These are phyloP conservation scores for Beauveria scarabaeidicola DNA, from an alignment of 2,329 filamentous ascomycete species.

Conservation along the genomic window DNA sequence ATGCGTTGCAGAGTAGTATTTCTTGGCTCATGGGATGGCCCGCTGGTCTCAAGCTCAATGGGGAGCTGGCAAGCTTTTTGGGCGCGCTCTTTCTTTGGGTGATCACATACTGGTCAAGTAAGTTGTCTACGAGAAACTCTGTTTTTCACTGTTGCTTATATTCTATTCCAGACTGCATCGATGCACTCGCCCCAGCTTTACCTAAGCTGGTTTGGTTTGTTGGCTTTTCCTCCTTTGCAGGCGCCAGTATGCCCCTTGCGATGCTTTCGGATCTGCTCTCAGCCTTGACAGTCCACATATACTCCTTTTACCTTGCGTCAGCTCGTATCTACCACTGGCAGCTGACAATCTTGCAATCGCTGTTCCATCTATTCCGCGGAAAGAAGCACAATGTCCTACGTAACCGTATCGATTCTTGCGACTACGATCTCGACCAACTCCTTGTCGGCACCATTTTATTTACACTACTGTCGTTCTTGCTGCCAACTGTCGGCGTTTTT, in stretches of 20 bases:
- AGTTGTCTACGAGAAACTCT: conserved; percentile 21
- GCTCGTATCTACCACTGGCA: conserved; percentile 99
- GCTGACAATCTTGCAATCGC: conserved; percentile 86
- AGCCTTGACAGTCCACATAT: conserved; percentile 87
- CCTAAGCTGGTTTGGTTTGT: conserved; percentile 85
- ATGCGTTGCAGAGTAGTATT: conserved; percentile 81
- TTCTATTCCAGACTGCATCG: conserved; percentile 54
- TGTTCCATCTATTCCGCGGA: conserved; percentile 97
- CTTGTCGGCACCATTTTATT: conserved; percentile 95
- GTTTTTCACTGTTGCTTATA: neutral
- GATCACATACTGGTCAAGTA: conserved; percentile 93
- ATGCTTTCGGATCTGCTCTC: conserved; percentile 92
- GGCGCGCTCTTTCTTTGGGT: conserved; percentile 97
- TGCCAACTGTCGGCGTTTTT: conserved; percentile 93
- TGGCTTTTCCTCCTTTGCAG: conserved; percentile 88
- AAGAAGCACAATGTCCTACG: conserved; percentile 97
- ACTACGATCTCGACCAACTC: conserved; percentile 95
- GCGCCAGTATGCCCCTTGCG: conserved; percentile 93
- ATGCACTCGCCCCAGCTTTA: conserved; percentile 68
- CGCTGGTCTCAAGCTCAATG: conserved; percentile 90
- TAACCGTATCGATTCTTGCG: conserved; percentile 96
- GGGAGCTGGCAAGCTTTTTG: conserved; percentile 84
- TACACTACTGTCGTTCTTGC: conserved; percentile 85
- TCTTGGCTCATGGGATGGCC: conserved; percentile 95
- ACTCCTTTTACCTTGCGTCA: conserved; percentile 95